phyloP scores from a whole-genome alignment of 805 yeast genomes.

The Kazachstania martiniae region DNA sequence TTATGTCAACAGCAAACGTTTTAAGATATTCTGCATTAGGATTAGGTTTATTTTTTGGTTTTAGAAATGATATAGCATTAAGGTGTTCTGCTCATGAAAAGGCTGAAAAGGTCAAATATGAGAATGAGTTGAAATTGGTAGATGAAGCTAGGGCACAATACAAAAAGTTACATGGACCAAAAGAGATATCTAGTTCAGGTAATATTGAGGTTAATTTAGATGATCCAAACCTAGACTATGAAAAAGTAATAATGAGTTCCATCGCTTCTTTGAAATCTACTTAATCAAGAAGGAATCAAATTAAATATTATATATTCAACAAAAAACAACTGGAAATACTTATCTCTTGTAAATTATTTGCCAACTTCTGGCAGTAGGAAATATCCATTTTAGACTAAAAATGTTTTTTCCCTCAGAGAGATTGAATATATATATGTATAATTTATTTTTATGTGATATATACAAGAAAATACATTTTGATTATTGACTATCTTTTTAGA shows the following conservation, averaged over 20 bases:
- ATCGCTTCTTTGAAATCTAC: slow-evolving; percentile 40
- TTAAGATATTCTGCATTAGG: slow-evolving; percentile 89
- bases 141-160: slow-evolving; percentile 83
- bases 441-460: neutral
- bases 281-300: neutral
- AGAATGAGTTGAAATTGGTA: slow-evolving; percentile 62
- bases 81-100: slow-evolving; percentile 48
- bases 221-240: slow-evolving; percentile 86
- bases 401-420: no score
- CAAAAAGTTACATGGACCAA: slow-evolving; percentile 50
- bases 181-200: slow-evolving; percentile 21
- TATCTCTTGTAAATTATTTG: neutral
- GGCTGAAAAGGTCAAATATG: slow-evolving; percentile 47
- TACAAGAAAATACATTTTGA: slow-evolving; percentile 1
- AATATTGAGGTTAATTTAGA: slow-evolving; percentile 60
- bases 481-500: slow-evolving; percentile 5
- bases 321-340: no score
- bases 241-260: slow-evolving; percentile 52
- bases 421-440: no score
- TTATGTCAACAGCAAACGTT: slow-evolving; percentile 48
- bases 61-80: slow-evolving; percentile 65
- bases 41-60: slow-evolving; percentile 83
- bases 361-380: neutral
- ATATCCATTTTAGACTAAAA: no score
- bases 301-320: neutral